Evolutionary conservation across 2,329 filamentous ascomycete species (phyloP).

Genomic region (Calonectria hawksworthii): DNA sequence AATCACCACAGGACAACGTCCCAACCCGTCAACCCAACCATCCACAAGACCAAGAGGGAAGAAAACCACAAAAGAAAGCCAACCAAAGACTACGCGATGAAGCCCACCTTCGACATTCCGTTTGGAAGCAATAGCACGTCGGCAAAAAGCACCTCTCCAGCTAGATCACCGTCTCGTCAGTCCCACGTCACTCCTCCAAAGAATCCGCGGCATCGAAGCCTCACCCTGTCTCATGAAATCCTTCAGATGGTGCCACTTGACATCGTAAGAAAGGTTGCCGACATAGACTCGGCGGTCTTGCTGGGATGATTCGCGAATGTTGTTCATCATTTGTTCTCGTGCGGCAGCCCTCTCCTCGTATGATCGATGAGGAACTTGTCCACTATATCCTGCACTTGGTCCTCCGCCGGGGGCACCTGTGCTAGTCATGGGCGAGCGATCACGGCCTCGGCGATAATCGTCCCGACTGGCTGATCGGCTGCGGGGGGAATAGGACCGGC

Average conservation of each 20-base stretch:
- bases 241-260: slow-evolving; percentile 99
- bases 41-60: slow-evolving; percentile 82
- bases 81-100: slow-evolving; percentile 88
- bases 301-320: slow-evolving; percentile 92
- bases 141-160: slow-evolving; percentile 99
- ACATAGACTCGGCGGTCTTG: slow-evolving; percentile 99
- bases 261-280: slow-evolving; percentile 98
- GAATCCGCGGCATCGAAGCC: slow-evolving; percentile 52
- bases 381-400: slow-evolving; percentile 76
- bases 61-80: slow-evolving; percentile 82
- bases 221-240: slow-evolving; percentile 99
- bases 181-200: slow-evolving; percentile 45
- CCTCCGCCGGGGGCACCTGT: slow-evolving; percentile 78
- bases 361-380: slow-evolving; percentile 74
- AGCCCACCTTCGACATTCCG: slow-evolving; percentile 99
- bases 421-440: slow-evolving; percentile 88
- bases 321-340: slow-evolving; percentile 97
- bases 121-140: slow-evolving; percentile 99
- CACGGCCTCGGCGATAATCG: slow-evolving; percentile 81
- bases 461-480: slow-evolving; percentile 82
- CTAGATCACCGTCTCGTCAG: slow-evolving; percentile 68
- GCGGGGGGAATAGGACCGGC: slow-evolving; percentile 84
- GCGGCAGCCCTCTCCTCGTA: slow-evolving; percentile 87
- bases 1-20: slow-evolving; percentile 87
- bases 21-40: slow-evolving; percentile 99